Percentiles rank a stretch among this genome's conserved stretches.
Conservation (phyloP, 495 filamentous ascomycete genomes). For the Daldinia bambusicola region DNA sequence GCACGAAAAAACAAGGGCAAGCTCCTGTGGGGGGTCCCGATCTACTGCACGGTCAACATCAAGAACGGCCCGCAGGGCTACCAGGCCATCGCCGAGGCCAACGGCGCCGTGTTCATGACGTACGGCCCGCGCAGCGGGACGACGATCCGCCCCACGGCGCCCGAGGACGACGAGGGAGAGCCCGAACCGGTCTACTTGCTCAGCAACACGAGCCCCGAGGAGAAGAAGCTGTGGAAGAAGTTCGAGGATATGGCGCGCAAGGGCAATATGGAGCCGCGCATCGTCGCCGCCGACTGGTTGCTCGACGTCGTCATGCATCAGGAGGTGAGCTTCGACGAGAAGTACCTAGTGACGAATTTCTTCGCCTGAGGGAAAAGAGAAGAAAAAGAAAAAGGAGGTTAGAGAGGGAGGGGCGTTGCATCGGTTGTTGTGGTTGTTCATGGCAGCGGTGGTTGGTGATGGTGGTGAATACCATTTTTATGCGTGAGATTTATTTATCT, state of each 20-base stretch:
- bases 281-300: slow-evolving; percentile 89
- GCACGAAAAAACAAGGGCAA: slow-evolving; percentile 79
- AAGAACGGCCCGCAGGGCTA: slow-evolving; percentile 84
- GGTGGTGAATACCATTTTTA: slow-evolving; percentile 9
- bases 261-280: slow-evolving; percentile 74
- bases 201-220: slow-evolving; percentile 68
- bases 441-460: not conserved
- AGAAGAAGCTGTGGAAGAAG: slow-evolving; percentile 78
- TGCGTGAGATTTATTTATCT: not conserved
- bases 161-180: slow-evolving; percentile 66
- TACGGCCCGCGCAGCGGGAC: slow-evolving; percentile 77
- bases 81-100: slow-evolving; percentile 82
- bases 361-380: slow-evolving; percentile 35
- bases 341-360: slow-evolving; percentile 62
- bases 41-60: slow-evolving; percentile 83
- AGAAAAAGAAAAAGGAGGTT: not conserved
- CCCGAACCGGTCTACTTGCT: slow-evolving; percentile 82
- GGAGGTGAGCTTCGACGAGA: slow-evolving; percentile 69
- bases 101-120: slow-evolving; percentile 83
- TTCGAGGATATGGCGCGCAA: slow-evolving; percentile 81
- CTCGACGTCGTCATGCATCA: slow-evolving; percentile 90
- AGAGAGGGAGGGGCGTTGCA: not conserved
- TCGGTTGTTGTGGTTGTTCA: not conserved
- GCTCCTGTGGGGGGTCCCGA: slow-evolving; percentile 74
- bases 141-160: slow-evolving; percentile 64